Evolutionary conservation across 2,329 filamentous ascomycete species (phyloP), one percentile per base, ranked within the genome.

Genomic region (Venturia pyrina): DNA sequence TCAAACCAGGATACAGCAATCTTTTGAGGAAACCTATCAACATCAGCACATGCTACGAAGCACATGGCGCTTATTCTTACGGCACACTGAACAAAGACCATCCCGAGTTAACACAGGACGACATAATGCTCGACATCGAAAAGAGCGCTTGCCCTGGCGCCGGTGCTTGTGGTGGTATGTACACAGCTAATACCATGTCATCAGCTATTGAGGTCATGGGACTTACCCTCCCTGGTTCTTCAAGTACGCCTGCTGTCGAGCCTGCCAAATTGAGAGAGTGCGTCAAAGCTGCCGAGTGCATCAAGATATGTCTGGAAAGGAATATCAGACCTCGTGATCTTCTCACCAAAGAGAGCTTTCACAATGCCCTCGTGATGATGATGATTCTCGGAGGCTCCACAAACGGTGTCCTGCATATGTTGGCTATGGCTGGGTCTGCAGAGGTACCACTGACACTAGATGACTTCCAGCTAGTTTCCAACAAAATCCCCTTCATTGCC

Each of bases 171-270:
- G 91, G 91, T 60, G 91, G 93, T 21, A 96, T 96, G 92, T 96
- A 92, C 79, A 96, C 92, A 0, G 92, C 92, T 69, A 96, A 96
- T 78, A 96, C 91, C 32, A 93, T 96, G 90, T 90, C 91, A 4
- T 93, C 90, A 0, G 90, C 90, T 17, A 91, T 96, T 69, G 91
- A 96, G 79, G 90, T 90, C 53, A 91, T 96, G 83, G 92, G 92
- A 37, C 81, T 96, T 40, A 87, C 87, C 0, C 81, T 96, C 8
- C 91, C 92, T 0, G 91, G 91, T 1, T 95, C 90, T 0, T 93
- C 90, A 0, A 93, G 89, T 0, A 95, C 87, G 65, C 91, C 91
- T 1, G 92, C 92, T 0, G 83, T 85, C 21, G 90, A 88, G 3
- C 90, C 91, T 0, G 87, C 91, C 61, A 96, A 96, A 79, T 87